phyloP scores from a whole-genome alignment of 352 stramenopile species.

The Phytophthora pluvialis region DNA sequence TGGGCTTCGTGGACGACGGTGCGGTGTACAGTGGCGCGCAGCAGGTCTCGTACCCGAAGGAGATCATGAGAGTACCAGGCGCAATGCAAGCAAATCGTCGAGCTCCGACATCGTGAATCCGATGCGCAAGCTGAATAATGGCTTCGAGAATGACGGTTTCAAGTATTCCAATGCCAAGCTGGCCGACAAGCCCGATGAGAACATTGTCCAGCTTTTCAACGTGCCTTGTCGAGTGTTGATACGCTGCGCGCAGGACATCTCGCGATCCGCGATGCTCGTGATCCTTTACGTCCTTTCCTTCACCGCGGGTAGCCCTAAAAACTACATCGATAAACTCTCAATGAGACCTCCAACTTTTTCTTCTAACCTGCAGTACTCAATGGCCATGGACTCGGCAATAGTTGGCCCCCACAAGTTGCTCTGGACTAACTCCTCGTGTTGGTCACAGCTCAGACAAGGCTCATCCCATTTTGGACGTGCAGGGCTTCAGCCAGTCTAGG shows the following conservation, averaged over 20 bases:
- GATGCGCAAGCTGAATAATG: conserved; percentile 59
- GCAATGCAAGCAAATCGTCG: conserved; percentile 53
- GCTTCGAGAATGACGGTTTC: conserved; percentile 51
- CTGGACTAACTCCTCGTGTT: too few species aligned
- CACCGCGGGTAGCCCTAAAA: too few species aligned
- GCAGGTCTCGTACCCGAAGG: conserved; percentile 74
- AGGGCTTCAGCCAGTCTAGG: too few species aligned
- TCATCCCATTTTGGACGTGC: too few species aligned
- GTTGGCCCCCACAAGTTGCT: too few species aligned
- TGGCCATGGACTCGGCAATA: too few species aligned
- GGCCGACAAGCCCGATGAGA: conserved; percentile 45
- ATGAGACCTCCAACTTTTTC: too few species aligned
- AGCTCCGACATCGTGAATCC: conserved; percentile 75
- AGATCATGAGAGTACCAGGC: conserved; percentile 78
- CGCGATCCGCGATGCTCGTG: conserved; percentile 68
- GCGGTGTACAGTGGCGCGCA: conserved; percentile 38
- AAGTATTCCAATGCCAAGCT: conserved; percentile 72
- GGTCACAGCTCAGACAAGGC: too few species aligned
- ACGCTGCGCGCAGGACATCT: conserved; percentile 79
- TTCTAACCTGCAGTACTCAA: too few species aligned
- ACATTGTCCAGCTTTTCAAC: conserved; percentile 60
- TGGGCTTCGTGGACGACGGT: conserved; percentile 22
- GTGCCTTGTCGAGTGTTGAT: conserved; percentile 58
- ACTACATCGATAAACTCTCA: too few species aligned
- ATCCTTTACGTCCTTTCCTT: conserved; percentile 74